phyloP scores from a whole-genome alignment of 805 yeast species.

The Candida montana region DNA sequence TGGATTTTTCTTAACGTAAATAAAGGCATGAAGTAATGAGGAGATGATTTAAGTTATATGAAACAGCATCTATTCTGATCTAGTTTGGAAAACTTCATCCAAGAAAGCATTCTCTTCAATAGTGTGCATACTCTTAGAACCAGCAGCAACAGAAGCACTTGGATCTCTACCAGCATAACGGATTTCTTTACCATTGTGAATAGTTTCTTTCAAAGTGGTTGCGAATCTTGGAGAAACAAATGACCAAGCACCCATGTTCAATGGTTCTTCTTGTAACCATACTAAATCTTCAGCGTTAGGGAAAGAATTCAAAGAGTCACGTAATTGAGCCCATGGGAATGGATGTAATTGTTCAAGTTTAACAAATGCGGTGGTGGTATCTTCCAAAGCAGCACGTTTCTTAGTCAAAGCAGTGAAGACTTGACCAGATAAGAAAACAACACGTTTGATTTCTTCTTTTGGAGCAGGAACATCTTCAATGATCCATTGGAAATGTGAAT shows the following conservation, averaged over 20 bases:
- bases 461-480: constrained; percentile 80
- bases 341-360: constrained; percentile 96
- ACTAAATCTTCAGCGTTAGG: constrained; percentile 83
- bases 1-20: neutral
- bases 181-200: constrained; percentile 49
- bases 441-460: constrained; percentile 81
- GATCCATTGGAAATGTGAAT: constrained; percentile 91
- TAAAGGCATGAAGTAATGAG: neutral
- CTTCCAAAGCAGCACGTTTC: constrained; percentile 72
- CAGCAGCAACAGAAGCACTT: constrained; percentile 97
- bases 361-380: constrained; percentile 81
- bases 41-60: neutral
- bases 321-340: constrained; percentile 94
- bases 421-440: constrained; percentile 86
- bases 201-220: constrained; percentile 71
- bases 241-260: constrained; percentile 91
- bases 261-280: constrained; percentile 98
- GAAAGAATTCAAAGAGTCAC: constrained; percentile 75
- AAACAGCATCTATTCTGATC: constrained; percentile 6
- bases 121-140: constrained; percentile 80
- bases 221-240: constrained; percentile 78
- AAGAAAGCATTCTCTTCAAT: constrained; percentile 88
- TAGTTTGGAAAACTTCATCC: constrained; percentile 57
- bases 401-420: constrained; percentile 89
- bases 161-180: constrained; percentile 98